Evolutionary conservation across 441 rosid species (phyloP).

Genomic region (Arabidopsis lyrata): DNA sequence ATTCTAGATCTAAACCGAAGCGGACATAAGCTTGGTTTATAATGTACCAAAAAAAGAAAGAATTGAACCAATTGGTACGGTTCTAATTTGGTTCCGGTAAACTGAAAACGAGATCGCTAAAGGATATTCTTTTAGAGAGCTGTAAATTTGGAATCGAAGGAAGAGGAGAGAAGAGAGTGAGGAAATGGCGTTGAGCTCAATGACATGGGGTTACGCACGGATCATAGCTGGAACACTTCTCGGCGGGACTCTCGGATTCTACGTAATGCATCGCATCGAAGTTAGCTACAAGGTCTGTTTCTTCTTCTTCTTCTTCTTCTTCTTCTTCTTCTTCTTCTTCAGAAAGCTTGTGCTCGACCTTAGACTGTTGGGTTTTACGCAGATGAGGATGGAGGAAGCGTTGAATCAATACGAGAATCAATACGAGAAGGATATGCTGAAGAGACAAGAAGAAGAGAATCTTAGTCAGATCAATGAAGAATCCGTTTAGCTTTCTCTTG

Average conservation of each 20-base stretch:
- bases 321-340: conserved; percentile 1
- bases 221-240: conserved; percentile 82
- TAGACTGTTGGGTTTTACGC: conserved; percentile 27
- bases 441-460: conserved; percentile 44
- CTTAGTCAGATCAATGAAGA: conserved; percentile 62
- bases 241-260: conserved; percentile 90
- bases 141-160: conserved; percentile 14
- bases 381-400: conserved; percentile 91
- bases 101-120: conserved; percentile 2
- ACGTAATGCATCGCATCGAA: conserved; percentile 90
- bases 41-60: neutral
- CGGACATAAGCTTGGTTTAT: conserved; percentile 4
- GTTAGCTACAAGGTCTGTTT: conserved; percentile 70
- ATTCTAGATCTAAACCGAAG: neutral
- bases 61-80: conserved; percentile 7
- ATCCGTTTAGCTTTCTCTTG: conserved; percentile 44
- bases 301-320: neutral
- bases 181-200: conserved; percentile 56
- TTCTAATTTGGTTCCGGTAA: neutral
- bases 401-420: conserved; percentile 72
- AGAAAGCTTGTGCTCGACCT: conserved; percentile 37
- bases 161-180: conserved; percentile 16
- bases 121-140: neutral
- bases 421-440: conserved; percentile 72
- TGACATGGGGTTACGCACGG: conserved; percentile 76